Evolutionary conservation across 352 stramenopile species (phyloP), one percentile per base, ranked within the genome.

Genomic region (Hyaloperonospora brassicae): DNA sequence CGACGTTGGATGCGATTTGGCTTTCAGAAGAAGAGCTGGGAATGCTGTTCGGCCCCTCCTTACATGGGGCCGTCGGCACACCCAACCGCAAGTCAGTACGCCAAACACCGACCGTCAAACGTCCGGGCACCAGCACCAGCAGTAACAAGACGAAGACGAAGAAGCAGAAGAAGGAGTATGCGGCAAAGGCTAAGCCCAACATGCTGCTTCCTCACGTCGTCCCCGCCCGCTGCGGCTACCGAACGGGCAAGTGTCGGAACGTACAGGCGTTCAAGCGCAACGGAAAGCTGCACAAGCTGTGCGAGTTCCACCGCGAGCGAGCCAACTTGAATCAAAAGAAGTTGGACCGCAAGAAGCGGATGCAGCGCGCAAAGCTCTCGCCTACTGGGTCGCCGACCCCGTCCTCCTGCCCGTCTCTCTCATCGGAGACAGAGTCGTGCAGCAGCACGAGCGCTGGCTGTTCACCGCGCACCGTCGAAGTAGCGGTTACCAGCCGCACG

Each of bases 321-420:
- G 78, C 78, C 55, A 91, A 91, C 66, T 64, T 84, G 50, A 91
- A 89, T 66, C 81, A 91, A 57, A 89, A 89, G 67, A 91, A 91
- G 57, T 67, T 91, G 48, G 81, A 91, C 61, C 78, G 78, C 56
- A 91, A 91, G 75, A 91, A 91, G 71, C 78, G 80, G 7, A 43
- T 87, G 51, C 63, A 82, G 55, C 78, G 77, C 22, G 64, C 63
- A 24, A 61, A 59, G 31, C 14, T 40, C 30, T 23, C 42, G 17
- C 14, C 47, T 2, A 17, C 10, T 23, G 23, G 39, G 39, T 42
- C 49, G 25, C 61, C 51, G 35, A 8, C 24, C 27, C 12, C 12
- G 36, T 71, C 73, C 24, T 64, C 74, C 13, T 86, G 71, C 58
- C 66, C 64, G 23, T 56, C 57, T 34, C 47, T 70, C 41, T 69